These are phyloP conservation scores for Toxoplasma gondii DNA, from an alignment of 169 alveolate genomes.

Conservation along the genomic window DNA sequence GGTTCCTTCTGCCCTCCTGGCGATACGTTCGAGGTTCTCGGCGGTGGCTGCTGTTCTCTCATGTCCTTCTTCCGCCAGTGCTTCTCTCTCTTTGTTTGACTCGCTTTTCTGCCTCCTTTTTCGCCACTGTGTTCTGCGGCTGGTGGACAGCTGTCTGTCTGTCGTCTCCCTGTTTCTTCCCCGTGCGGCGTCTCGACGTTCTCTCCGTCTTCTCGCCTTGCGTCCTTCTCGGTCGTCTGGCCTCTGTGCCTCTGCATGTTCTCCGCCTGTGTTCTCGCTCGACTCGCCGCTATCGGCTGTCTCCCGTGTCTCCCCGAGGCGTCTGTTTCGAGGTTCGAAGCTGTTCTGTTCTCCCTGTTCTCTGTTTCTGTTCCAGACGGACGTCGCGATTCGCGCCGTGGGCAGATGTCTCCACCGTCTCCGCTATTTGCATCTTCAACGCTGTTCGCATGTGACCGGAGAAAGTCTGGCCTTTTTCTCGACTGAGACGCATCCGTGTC, in stretches of 20 bases:
- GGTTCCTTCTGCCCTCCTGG: no score
- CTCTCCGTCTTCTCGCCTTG: no score
- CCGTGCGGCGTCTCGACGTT: no score
- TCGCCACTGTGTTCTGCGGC: no score
- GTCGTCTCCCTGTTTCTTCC: no score
- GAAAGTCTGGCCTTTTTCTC: neutral
- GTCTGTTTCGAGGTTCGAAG: neutral
- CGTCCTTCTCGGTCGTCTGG: neutral
- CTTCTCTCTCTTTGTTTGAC: neutral
- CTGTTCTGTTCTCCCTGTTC: neutral
- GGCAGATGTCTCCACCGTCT: neutral
- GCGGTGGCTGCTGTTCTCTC: neutral
- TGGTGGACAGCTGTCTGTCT: no score
- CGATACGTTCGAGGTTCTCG: no score
- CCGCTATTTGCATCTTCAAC: constrained; percentile 31
- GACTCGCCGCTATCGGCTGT: neutral
- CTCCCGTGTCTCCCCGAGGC: no score
- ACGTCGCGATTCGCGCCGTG: neutral
- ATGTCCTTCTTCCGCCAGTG: neutral
- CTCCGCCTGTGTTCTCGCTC: neutral
- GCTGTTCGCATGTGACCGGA: constrained; percentile 1
- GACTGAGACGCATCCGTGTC: constrained; percentile 18
- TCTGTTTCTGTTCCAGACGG: neutral
- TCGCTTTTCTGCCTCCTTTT: no score
- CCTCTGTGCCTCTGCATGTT: neutral